Base-by-base conservation (phyloP, 148 eudicot species). In the Cornus florida region DNA sequence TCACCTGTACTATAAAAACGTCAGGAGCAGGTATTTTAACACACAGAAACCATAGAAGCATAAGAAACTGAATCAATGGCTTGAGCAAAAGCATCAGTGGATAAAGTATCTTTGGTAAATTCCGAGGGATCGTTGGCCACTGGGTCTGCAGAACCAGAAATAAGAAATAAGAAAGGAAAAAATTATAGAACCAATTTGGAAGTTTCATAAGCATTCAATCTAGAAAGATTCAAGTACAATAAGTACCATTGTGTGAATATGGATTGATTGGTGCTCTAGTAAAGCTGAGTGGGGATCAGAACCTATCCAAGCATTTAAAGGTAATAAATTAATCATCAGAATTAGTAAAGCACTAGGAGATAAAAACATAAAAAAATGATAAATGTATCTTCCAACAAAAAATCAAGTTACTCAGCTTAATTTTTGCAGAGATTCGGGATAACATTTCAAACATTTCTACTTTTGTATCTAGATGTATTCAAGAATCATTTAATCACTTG, bases 21-120 rank as follows among this genome's bases (percentile, higher is more conserved):
- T 95, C 97, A 10, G 99, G 99, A 83, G 93, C 97, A 73, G 93
- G 91, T 84, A 93, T 92, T 84, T 86, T 95, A 57, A 92, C 70
- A 84, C 97, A 93, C 73, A 95, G 94, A 86, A 86, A 86, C 99
- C 99, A 95, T 74, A 95, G 91, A 75, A 95, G 91, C 89, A 88
- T 86, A 16, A 93, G 67, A 76, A 95, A 88, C 86, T 95, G 99
- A 79, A 89, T 71, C 72, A 92, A 35, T 64, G 98, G 95, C 92
- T 93, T 95, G 48, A 93, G 77, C 83, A 95, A 65, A 85, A 95
- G 97, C 85, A 93, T 72, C 60, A 92, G 71, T 5, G 88, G 92
- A 33, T 87, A 89, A 59, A 93, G 82, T 78, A 93, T 71, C 85
- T 86, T 87, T 10, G 95, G 91, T 64, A 95, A 83, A 73, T 81